These are phyloP conservation scores for Dimocarpus longan DNA, from an alignment of 345 rosid species.

Conservation along the genomic window DNA sequence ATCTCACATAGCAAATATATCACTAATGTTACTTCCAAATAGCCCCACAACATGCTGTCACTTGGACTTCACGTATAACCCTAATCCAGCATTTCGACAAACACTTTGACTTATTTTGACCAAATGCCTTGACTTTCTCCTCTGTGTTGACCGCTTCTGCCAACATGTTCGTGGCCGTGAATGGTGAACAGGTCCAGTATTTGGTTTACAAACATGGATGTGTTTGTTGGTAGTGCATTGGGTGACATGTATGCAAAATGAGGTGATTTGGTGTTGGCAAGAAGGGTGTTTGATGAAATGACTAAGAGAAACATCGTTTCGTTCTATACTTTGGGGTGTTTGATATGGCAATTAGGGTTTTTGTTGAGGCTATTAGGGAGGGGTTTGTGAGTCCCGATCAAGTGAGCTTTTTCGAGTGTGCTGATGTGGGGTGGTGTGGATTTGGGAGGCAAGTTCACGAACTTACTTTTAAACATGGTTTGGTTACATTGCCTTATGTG, in stretches of 20 bases:
- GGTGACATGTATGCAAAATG: constrained; percentile 44
- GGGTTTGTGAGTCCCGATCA: constrained; percentile 30
- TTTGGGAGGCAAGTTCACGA: constrained; percentile 49
- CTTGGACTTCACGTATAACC: constrained; percentile 47
- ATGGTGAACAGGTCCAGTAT: constrained; percentile 41
- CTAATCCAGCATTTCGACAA: constrained; percentile 27
- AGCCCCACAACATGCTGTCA: constrained; percentile 32
- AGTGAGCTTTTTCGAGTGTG: constrained; percentile 42
- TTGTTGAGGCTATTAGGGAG: constrained; percentile 35
- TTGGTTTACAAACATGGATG: constrained; percentile 37
- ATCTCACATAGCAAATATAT: too few species aligned
- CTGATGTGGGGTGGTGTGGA: constrained; percentile 27
- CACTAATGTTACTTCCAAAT: too few species aligned
- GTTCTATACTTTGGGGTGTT: constrained; percentile 45
- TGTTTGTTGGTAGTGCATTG: constrained; percentile 34
- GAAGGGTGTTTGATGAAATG: constrained; percentile 48
- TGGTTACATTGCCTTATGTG: constrained; percentile 34
- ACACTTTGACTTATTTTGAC: constrained; percentile 15
- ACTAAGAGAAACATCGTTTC: constrained; percentile 45
- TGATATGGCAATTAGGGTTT: constrained; percentile 19
- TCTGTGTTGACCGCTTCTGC: constrained; percentile 42
- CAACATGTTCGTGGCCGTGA: constrained; percentile 5
- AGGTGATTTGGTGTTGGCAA: constrained; percentile 26
- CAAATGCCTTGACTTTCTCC: constrained; percentile 42
- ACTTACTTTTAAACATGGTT: constrained; percentile 28